Percentiles rank a stretch among this genome's conserved stretches.
Conservation (phyloP, 805 yeast species). For the Lachancea cidri region DNA sequence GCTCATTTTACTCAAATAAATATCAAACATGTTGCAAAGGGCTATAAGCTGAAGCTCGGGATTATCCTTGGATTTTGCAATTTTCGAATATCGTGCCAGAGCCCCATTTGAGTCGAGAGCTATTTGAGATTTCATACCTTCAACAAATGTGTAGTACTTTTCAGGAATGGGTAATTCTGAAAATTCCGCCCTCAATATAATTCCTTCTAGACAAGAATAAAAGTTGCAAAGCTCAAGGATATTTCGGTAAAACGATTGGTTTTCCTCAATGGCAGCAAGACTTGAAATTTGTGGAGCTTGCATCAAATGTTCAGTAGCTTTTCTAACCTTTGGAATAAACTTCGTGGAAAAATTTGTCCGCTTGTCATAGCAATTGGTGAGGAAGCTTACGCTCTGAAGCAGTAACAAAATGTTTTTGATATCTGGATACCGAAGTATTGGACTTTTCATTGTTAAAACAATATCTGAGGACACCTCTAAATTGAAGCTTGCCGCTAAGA, state of each 20-base stretch:
- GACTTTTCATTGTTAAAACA: slow-evolving; percentile 13
- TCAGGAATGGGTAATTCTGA: slow-evolving; percentile 4
- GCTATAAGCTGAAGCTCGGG: slow-evolving; percentile 14
- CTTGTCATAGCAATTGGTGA: slow-evolving; percentile 30
- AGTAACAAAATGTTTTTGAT: slow-evolving; percentile 25
- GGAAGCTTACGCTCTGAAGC: slow-evolving; percentile 31
- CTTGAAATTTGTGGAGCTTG: slow-evolving; percentile 2
- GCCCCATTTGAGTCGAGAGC: slow-evolving; percentile 12
- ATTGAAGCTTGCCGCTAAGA: slow-evolving; percentile 4
- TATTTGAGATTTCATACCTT: slow-evolving; percentile 15
- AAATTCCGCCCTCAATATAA: slow-evolving; percentile 4
- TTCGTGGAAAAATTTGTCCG: slow-evolving; percentile 27
- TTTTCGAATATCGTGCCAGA: slow-evolving; percentile 6
- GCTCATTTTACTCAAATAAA: slow-evolving; percentile 6
- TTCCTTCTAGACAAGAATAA: slow-evolving; percentile 14
- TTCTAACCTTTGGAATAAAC: slow-evolving; percentile 27
- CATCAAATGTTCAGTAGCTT: slow-evolving; percentile 17
- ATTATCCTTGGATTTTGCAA: not conserved
- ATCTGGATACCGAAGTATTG: slow-evolving; percentile 23
- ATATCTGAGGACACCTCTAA: slow-evolving; percentile 14
- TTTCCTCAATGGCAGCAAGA: slow-evolving; percentile 11
- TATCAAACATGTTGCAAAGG: slow-evolving; percentile 19
- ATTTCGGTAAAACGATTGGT: slow-evolving; percentile 14
- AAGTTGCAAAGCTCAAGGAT: slow-evolving; percentile 18
- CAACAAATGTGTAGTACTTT: slow-evolving; percentile 7